Conservation (phyloP, 805 yeast genomes). For the Candida adriatica region DNA sequence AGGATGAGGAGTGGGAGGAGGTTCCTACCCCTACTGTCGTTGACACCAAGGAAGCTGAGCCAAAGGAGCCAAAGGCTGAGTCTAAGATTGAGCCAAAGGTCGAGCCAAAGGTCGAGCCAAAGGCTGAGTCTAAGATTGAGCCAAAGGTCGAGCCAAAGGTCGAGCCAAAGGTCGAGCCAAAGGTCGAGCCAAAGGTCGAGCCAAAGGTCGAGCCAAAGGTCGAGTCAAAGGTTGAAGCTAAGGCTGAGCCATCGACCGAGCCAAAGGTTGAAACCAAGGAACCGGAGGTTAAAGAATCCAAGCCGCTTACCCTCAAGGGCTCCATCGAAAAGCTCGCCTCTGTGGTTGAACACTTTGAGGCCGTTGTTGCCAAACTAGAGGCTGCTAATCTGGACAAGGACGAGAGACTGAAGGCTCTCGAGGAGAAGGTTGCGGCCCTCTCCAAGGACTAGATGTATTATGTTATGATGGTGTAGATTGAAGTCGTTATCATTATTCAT, state of each 20-base stretch:
- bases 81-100: conserved; percentile 6
- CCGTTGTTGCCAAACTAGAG: conserved; percentile 43
- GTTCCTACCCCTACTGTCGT: conserved; percentile 8
- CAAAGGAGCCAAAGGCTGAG: conserved; percentile 9
- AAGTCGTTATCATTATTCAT: too few species aligned
- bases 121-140: conserved; percentile 13
- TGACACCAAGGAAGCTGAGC: conserved; percentile 5
- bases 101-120: conserved; percentile 9
- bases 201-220: conserved; percentile 4
- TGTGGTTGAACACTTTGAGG: conserved; percentile 52
- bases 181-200: conserved; percentile 7
- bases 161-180: conserved; percentile 9
- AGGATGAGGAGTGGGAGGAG: conserved; percentile 29
- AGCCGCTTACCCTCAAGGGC: conserved; percentile 60
- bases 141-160: conserved; percentile 10
- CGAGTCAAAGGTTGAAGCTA: conserved; percentile 11
- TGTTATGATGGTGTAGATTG: too few species aligned
- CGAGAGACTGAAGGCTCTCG: conserved; percentile 49
- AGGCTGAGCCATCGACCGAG: conserved; percentile 2
- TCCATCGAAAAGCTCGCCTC: conserved; percentile 61
- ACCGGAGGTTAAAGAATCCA: conserved; percentile 14
- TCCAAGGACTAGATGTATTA: too few species aligned
- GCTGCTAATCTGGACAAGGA: conserved; percentile 59
- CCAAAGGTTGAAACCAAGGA: conserved; percentile 13
- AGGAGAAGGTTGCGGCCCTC: conserved; percentile 52